A percentile compares a stretch with the other conserved stretches of the same genome.
These are phyloP conservation scores for Kwoniella dejecticola DNA, from an alignment of 768 basidiomycete species.

Conservation along the genomic window DNA sequence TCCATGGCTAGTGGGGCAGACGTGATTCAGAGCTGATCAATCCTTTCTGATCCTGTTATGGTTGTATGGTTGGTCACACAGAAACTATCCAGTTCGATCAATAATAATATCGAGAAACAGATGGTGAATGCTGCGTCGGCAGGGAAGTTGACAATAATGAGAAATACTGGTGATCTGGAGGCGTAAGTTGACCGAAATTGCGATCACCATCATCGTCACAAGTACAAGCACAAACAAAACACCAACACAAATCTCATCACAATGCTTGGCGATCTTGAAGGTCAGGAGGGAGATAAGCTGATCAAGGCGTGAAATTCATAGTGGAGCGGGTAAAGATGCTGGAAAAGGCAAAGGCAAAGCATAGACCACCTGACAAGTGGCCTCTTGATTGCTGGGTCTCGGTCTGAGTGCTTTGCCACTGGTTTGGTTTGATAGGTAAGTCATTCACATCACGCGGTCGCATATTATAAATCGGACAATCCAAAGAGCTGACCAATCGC, in stretches of 20 bases:
- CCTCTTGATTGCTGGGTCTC: neutral
- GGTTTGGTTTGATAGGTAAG: neutral
- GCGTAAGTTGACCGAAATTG: slow-evolving; percentile 39
- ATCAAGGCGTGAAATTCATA: neutral
- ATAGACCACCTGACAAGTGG: neutral
- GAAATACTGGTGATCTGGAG: slow-evolving; percentile 53
- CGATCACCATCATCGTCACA: too few species aligned
- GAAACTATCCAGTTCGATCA: slow-evolving; percentile 87
- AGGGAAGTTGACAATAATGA: slow-evolving; percentile 92
- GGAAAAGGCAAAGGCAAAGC: slow-evolving; percentile 40
- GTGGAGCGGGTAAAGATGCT: slow-evolving; percentile 36
- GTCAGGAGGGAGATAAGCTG: neutral
- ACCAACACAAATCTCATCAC: too few species aligned
- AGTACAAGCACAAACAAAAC: too few species aligned
- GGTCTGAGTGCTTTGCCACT: neutral
- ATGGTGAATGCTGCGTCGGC: slow-evolving; percentile 85
- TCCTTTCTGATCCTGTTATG: neutral
- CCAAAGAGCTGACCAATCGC: neutral
- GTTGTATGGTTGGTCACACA: slow-evolving; percentile 49
- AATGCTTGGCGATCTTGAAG: neutral
- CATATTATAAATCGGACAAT: too few species aligned
- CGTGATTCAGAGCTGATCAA: neutral
- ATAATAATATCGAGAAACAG: slow-evolving; percentile 85
- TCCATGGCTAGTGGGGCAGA: too few species aligned
- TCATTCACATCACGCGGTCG: too few species aligned